Evolutionary conservation across 306 rosid genomes (phyloP), one percentile per base, ranked within the genome.

Genomic region (Elaeagnus macrophylla): DNA sequence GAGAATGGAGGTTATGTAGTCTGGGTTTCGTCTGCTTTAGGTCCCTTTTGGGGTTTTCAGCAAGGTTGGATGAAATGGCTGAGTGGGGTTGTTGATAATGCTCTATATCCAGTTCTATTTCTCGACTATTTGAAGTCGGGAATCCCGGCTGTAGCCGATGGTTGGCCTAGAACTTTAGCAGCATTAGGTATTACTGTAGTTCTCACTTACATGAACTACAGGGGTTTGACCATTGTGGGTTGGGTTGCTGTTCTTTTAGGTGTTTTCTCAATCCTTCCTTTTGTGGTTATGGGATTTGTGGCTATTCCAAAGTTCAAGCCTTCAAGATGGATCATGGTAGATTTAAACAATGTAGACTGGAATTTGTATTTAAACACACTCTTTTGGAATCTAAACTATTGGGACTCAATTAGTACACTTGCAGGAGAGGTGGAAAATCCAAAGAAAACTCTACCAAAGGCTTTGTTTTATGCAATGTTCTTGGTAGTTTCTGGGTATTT

Each of bases 21-120:
- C 65, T 80, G 94, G 83, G 83, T 80, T 69, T 66, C 94, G 12
- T 84, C 94, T 25, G 80, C 84, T 49, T 67, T 83, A 57, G 87
- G 87, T 8, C 82, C 87, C 15, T 75, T 38, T 18, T 80, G 93
- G 84, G 87, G 84, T 2, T 83, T 83, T 52, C 93, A 80, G 56
- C 75, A 67, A 20, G 93, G 93, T 60, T 83, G 84, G 82, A 65
- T 77, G 77, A 83, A 83, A 73, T 83, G 93, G 87, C 77, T 77
- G 16, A 77, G 82, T 63, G 84, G 89, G 62, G 84, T 85, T 32
- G 81, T 81, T 66, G 86, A 81, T 65, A 81, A 85, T 62, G 94
- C 86, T 60, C 53, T 79, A 9, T 77, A 75, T 67, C 84, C 84
- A 9, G 77, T 79, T 68, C 41, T 85, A 2, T 79, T 85, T 62